Evolutionary conservation across 208 protist species (phyloP).

Genomic region (Porcisia hertigi): DNA sequence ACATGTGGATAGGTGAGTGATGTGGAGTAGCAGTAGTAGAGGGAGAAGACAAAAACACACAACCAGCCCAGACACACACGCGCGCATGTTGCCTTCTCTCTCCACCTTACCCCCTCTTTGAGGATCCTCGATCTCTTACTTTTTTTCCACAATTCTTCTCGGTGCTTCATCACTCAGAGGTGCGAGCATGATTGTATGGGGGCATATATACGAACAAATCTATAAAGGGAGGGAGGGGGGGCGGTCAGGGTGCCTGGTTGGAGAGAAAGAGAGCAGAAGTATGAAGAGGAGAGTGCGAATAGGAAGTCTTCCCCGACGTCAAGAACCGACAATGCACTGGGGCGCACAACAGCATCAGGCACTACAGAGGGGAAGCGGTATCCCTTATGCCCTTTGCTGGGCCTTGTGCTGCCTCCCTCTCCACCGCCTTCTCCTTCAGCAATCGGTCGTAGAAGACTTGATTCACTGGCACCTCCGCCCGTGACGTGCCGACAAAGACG

Average conservation of each 20-base stretch:
- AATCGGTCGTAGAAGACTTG: slow-evolving; percentile 79
- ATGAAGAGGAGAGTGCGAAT: background rate
- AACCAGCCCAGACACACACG: no score
- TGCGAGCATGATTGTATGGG: background rate
- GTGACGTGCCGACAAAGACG: slow-evolving; percentile 34
- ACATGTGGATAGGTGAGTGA: no score
- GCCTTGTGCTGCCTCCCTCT: background rate
- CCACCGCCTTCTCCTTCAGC: slow-evolving; percentile 46
- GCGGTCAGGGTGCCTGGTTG: no score
- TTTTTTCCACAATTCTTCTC: no score
- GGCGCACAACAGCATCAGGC: background rate
- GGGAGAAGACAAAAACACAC: no score
- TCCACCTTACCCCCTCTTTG: no score
- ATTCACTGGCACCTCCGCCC: slow-evolving; percentile 50
- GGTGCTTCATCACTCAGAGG: no score
- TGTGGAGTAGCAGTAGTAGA: no score
- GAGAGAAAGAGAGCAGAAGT: background rate
- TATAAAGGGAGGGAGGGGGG: no score
- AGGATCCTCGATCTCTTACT: no score
- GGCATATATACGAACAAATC: background rate
- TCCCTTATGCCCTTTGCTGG: background rate
- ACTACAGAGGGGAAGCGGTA: background rate
- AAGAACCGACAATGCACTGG: background rate
- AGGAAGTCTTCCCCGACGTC: background rate
- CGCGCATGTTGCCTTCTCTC: no score